Evolutionary conservation across 805 yeast genomes (phyloP).

Genomic region (Blastobotrys robertii): DNA sequence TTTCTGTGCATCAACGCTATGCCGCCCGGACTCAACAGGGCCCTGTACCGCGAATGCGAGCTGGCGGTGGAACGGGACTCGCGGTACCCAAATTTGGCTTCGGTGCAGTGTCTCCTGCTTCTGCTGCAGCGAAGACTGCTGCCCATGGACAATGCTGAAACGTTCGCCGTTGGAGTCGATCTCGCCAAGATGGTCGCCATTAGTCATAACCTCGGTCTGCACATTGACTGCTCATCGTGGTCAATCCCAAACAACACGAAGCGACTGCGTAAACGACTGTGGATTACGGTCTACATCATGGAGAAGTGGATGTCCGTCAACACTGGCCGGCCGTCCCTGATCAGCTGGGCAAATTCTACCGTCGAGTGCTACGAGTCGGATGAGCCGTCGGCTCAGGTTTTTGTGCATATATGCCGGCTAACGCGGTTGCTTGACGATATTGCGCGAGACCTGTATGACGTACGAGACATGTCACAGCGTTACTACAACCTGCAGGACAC

Average conservation of each 20-base stretch:
- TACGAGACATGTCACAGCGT: constrained; percentile 9
- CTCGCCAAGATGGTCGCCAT: constrained; percentile 24
- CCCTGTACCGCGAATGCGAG: constrained; percentile 22
- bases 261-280: constrained; percentile 24
- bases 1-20: constrained; percentile 23
- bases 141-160: constrained; percentile 25
- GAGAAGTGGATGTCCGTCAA: constrained; percentile 30
- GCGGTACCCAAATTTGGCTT: constrained; percentile 22
- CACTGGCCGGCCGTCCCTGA: constrained; percentile 26
- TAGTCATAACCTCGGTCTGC: constrained; percentile 26
- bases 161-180: constrained; percentile 17
- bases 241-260: constrained; percentile 25
- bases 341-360: constrained; percentile 14
- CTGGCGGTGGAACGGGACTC: constrained; percentile 23
- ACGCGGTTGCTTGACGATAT: constrained; percentile 22
- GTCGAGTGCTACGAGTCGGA: constrained; percentile 14
- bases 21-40: constrained; percentile 20
- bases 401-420: constrained; percentile 21
- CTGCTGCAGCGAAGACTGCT: constrained; percentile 23
- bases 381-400: constrained; percentile 21
- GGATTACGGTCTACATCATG: constrained; percentile 27
- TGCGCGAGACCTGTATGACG: constrained; percentile 18
- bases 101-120: constrained; percentile 26
- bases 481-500: constrained; percentile 8
- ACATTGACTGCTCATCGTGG: constrained; percentile 29